phyloP scores from a whole-genome alignment of 495 filamentous ascomycete genomes.

The Neurospora tetrasperma region DNA sequence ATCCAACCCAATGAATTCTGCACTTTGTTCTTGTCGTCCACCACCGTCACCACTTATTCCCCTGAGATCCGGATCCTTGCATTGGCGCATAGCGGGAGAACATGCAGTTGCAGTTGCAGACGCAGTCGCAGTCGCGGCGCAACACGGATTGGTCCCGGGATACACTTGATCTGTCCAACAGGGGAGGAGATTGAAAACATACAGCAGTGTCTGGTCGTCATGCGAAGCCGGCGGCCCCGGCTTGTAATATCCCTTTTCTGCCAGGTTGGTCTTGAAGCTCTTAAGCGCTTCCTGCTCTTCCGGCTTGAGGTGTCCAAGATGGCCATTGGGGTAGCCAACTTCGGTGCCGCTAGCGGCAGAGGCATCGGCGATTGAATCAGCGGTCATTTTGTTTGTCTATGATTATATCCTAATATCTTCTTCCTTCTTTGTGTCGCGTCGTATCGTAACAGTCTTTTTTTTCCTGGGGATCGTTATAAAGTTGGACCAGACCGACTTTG shows the following conservation, averaged over 20 bases:
- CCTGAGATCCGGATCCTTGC: background rate
- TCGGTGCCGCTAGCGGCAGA: conserved; percentile 25
- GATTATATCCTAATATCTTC: background rate
- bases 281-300: conserved; percentile 55
- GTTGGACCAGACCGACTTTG: background rate
- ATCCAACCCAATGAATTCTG: background rate
- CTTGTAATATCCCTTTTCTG: conserved; percentile 55
- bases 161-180: background rate
- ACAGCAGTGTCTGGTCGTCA: conserved; percentile 77
- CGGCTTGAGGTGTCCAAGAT: conserved; percentile 60
- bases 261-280: conserved; percentile 57
- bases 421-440: background rate
- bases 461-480: background rate
- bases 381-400: conserved; percentile 5
- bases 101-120: background rate
- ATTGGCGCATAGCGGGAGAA: background rate
- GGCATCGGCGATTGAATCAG: conserved; percentile 3
- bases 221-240: conserved; percentile 50
- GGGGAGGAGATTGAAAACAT: conserved; percentile 20
- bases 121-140: background rate
- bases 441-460: background rate
- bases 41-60: background rate
- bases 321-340: conserved; percentile 51
- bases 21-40: background rate
- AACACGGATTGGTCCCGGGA: background rate